phyloP scores from a whole-genome alignment of 108 stramenopile species.

The Skeletonema tropicum region DNA sequence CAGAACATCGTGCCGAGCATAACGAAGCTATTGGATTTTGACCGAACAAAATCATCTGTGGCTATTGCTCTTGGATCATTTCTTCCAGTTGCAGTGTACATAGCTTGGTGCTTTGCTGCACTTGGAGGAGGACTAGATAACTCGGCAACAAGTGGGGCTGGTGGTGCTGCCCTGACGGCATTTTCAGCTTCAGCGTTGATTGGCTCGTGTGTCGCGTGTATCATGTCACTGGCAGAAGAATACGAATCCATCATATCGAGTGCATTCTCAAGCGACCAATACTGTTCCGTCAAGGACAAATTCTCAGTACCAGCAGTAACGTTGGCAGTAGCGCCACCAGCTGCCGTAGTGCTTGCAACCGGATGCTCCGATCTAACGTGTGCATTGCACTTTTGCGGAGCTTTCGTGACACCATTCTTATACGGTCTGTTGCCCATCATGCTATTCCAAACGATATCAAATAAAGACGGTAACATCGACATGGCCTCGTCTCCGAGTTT shows the following conservation, averaged over 20 bases:
- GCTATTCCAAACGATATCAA: conserved; percentile 16
- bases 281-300: conserved; percentile 9
- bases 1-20: conserved; percentile 86
- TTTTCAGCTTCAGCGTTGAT: conserved; percentile 66
- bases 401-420: conserved; percentile 38
- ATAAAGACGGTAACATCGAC: not conserved
- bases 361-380: conserved; percentile 33
- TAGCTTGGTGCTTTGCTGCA: conserved; percentile 69
- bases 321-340: conserved; percentile 28
- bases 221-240: conserved; percentile 70
- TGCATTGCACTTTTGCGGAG: conserved; percentile 37
- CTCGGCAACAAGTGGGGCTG: conserved; percentile 21
- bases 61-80: conserved; percentile 66
- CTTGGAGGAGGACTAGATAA: conserved; percentile 63
- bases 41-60: conserved; percentile 54
- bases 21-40: conserved; percentile 67
- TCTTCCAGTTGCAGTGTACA: conserved; percentile 70
- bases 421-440: conserved; percentile 37
- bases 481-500: not conserved
- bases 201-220: conserved; percentile 60
- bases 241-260: conserved; percentile 46
- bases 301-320: conserved; percentile 42
- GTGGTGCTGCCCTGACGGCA: conserved; percentile 50
- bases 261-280: conserved; percentile 12
- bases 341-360: conserved; percentile 22